Evolutionary conservation across 106 monocot genomes (phyloP).

Genomic region (Alisma plantagoaquatica): DNA sequence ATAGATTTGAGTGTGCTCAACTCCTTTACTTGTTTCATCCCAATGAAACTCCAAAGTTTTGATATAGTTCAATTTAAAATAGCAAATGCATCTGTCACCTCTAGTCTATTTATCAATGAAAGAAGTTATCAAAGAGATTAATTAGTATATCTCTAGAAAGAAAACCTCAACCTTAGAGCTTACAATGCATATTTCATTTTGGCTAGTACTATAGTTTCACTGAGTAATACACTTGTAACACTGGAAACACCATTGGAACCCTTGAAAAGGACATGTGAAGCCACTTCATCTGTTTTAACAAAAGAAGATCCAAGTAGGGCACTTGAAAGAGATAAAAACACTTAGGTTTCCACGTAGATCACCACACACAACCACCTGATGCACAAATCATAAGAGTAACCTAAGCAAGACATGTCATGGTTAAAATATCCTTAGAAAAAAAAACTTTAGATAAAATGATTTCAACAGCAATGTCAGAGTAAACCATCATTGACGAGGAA

Average conservation of each 20-base stretch:
- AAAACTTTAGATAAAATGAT: too few relatives aligned
- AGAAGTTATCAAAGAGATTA: too few relatives aligned
- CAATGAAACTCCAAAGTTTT: conserved; percentile 54
- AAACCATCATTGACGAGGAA: too few relatives aligned
- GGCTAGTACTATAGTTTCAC: conserved; percentile 10
- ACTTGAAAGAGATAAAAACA: conserved; percentile 44
- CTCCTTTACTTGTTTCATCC: conserved; percentile 92
- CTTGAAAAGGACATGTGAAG: conserved; percentile 52
- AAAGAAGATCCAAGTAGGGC: too few relatives aligned
- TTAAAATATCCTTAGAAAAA: too few relatives aligned
- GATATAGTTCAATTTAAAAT: conserved; percentile 51
- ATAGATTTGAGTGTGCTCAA: conserved; percentile 60
- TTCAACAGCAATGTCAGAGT: too few relatives aligned
- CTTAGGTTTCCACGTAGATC: conserved; percentile 84
- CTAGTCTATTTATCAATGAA: too few relatives aligned
- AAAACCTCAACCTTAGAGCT: conserved; percentile 2
- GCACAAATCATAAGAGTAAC: too few relatives aligned
- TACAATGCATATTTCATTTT: conserved; percentile 68
- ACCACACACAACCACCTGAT: conserved; percentile 81
- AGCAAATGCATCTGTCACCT: conserved; percentile 96
- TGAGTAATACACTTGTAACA: conserved; percentile 55
- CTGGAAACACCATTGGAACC: conserved; percentile 94
- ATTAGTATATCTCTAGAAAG: too few relatives aligned
- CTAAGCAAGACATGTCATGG: too few relatives aligned
- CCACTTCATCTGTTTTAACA: conserved; percentile 15